Evolutionary conservation across 1,284 basidiomycete genomes (phyloP).

Genomic region (Amylostereum areolatum): DNA sequence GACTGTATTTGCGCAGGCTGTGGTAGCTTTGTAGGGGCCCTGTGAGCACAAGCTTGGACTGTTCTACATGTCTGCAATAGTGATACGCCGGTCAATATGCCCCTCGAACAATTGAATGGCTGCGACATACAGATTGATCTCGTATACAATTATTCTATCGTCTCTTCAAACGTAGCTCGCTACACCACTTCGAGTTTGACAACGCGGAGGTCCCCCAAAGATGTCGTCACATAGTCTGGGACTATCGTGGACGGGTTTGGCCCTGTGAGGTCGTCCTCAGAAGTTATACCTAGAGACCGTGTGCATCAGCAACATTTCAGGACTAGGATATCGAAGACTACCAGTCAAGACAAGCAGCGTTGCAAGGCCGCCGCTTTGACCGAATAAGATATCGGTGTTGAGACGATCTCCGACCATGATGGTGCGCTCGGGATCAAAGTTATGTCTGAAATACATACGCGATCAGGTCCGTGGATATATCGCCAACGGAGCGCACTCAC

Average conservation of each 20-base stretch:
- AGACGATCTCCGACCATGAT: conserved; percentile 96
- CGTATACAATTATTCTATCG: no score
- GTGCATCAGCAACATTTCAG: conserved; percentile 1
- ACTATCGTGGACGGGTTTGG: conserved; percentile 62
- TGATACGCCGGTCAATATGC: no score
- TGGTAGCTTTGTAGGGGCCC: no score
- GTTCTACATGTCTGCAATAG: no score
- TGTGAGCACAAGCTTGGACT: no score
- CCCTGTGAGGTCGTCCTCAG: conserved; percentile 67
- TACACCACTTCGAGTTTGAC: no score
- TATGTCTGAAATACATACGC: conserved; percentile 48
- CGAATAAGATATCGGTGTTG: conserved; percentile 93
- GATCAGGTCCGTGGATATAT: conserved; percentile 1
- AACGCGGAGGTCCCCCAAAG: conserved; percentile 68
- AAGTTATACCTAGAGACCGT: conserved; percentile 59
- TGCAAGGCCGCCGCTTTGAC: conserved; percentile 76
- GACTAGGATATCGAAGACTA: conserved; percentile 20
- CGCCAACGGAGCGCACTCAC: conserved; percentile 38
- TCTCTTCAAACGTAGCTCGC: no score
- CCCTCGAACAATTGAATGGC: no score
- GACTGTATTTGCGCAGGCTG: no score
- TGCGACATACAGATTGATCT: no score
- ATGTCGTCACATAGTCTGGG: conserved; percentile 77
- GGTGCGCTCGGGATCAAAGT: conserved; percentile 80
- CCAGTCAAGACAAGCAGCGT: conserved; percentile 95